Percentiles rank a stretch among this genome's conserved stretches.
These are phyloP conservation scores for Psilocybe tampanensis DNA, from an alignment of 768 basidiomycete genomes.

Conservation along the genomic window DNA sequence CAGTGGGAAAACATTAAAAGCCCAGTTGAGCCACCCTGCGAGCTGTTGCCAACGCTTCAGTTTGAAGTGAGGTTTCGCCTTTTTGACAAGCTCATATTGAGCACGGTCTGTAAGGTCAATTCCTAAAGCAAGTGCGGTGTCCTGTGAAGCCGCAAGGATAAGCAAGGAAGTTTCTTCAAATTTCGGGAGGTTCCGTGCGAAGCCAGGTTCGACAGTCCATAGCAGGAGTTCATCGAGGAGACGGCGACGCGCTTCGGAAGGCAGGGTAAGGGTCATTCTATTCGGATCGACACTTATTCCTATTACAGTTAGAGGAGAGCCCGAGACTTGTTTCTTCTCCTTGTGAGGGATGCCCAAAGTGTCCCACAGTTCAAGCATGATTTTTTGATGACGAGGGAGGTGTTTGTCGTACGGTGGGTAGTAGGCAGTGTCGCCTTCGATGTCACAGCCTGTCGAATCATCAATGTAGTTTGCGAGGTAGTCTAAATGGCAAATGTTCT, in stretches of 20 bases:
- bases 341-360: constrained; percentile 40
- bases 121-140: too few relatives aligned
- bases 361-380: constrained; percentile 40
- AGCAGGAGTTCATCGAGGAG: constrained; percentile 1
- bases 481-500: constrained; percentile 13
- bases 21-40: constrained; percentile 42
- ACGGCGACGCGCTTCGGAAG: background rate
- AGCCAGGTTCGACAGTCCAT: background rate
- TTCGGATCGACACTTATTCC: constrained; percentile 38
- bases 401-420: constrained; percentile 26
- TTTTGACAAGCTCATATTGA: too few relatives aligned
- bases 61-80: background rate
- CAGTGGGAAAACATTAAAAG: constrained; percentile 40
- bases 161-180: too few relatives aligned
- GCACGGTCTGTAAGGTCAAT: too few relatives aligned
- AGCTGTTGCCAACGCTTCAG: constrained; percentile 24
- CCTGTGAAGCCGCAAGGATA: too few relatives aligned
- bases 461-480: constrained; percentile 34
- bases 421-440: constrained; percentile 13
- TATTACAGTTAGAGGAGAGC: constrained; percentile 34
- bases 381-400: constrained; percentile 31
- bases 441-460: constrained; percentile 29
- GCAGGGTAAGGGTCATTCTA: constrained; percentile 29
- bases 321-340: constrained; percentile 38
- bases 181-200: too few relatives aligned